phyloP scores from a whole-genome alignment of 805 yeast genomes.

The Saccharomycopsis sp. region DNA sequence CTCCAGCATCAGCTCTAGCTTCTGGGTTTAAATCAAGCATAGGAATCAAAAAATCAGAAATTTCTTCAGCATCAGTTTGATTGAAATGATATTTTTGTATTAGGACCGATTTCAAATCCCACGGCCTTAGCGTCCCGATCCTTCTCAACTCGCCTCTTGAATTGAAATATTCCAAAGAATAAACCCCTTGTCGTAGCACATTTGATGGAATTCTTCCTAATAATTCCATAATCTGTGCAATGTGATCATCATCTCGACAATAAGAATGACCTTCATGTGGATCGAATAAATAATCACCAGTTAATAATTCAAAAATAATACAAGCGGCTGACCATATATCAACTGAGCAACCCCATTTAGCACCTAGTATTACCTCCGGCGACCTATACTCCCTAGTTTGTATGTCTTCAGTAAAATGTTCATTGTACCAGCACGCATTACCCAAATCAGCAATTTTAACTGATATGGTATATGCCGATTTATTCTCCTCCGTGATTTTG shows the following conservation, averaged over 20 bases:
- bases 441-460: conserved; percentile 61
- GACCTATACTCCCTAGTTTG: conserved; percentile 64
- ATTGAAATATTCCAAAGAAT: conserved; percentile 58
- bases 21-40: conserved; percentile 79
- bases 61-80: conserved; percentile 59
- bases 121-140: conserved; percentile 76
- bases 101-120: conserved; percentile 81
- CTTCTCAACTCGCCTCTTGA: conserved; percentile 65
- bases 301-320: conserved; percentile 49
- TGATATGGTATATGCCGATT: conserved; percentile 4
- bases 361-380: conserved; percentile 55
- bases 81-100: conserved; percentile 77
- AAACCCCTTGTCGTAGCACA: conserved; percentile 51
- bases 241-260: conserved; percentile 52
- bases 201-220: conserved; percentile 34
- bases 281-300: conserved; percentile 57
- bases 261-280: conserved; percentile 45
- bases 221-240: conserved; percentile 55
- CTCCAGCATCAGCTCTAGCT: conserved; percentile 90
- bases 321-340: conserved; percentile 59
- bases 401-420: conserved; percentile 61
- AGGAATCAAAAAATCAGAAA: conserved; percentile 73
- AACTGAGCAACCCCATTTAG: conserved; percentile 56
- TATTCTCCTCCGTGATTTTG: conserved; percentile 5
- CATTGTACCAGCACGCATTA: conserved; percentile 58